Base-by-base conservation (phyloP, 2,329 filamentous ascomycete genomes). In the Aspergillus neoniger region DNA sequence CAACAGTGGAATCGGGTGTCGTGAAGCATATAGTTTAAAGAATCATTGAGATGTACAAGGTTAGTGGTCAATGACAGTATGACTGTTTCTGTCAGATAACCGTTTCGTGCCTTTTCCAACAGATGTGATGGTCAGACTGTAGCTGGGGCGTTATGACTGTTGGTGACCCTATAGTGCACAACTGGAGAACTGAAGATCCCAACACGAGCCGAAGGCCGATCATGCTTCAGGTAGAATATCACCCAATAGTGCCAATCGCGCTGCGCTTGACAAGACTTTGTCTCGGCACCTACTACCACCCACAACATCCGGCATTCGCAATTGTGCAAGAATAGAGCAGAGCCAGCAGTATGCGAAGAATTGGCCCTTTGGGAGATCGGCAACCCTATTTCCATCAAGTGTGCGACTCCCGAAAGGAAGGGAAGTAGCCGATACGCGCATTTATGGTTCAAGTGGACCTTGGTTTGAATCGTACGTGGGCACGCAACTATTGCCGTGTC, bases 381-480 rank as follows among this genome's bases (percentile, higher is more conserved):
- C 53, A 55, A 47, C 53, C 36, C 53, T 55, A 55, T 55, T 55
- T 55, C n/a, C 53, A 55, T 55, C 53, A 47, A 21, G 53, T 32
- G 28, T n/a, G 38, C 53, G 39, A 43, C 25, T 44, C 30, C 53
- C 53, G 53, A 44, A 25, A 21, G 53, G 39, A 44, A 38, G 32
- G 53, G 39, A 44, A 36, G 28, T 43, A 32, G 53, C 53, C 41
- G 53, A 55, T 55, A 44, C 53, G 53, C 39, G 53, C 39, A 32
- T 39, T 32, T 55, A 55, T 47, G 30, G 53, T 47, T 47, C 39
- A 21, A 23, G 53, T 55, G 53, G 43, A 55, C 51, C 51, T 53
- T 53, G 39, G 25, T 41, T 36, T 44, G 51, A 43, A 41, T 55
- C 53, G 43, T 44, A 7, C 53, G 21, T 32, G 39, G 53, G 53